phyloP scores from a whole-genome alignment of 495 filamentous ascomycete genomes.

The Sporormia fimetaria region DNA sequence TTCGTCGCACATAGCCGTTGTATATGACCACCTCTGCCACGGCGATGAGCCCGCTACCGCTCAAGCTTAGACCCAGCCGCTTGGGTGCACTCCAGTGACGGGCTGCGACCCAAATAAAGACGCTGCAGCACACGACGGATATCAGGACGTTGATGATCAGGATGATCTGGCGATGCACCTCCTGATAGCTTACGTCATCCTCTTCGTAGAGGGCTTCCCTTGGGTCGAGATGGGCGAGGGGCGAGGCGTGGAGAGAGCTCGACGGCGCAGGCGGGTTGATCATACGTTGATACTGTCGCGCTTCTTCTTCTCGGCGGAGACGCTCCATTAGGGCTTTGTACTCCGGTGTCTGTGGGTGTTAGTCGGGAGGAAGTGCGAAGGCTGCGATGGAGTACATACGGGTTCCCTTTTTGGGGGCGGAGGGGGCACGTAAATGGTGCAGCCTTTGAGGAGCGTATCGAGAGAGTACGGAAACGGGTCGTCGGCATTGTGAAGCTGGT shows the following conservation, averaged over 20 bases:
- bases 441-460: slow-evolving; percentile 57
- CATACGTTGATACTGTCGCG: slow-evolving; percentile 67
- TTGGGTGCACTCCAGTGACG: slow-evolving; percentile 58
- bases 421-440: slow-evolving; percentile 62
- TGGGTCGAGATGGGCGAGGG: slow-evolving; percentile 30
- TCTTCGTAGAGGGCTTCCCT: slow-evolving; percentile 22
- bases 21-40: slow-evolving; percentile 84
- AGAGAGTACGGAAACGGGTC: slow-evolving; percentile 29
- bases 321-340: slow-evolving; percentile 83
- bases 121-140: slow-evolving; percentile 58
- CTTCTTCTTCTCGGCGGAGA: slow-evolving; percentile 68
- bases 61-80: slow-evolving; percentile 57
- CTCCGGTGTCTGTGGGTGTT: slow-evolving; percentile 52
- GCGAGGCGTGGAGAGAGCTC: slow-evolving; percentile 40
- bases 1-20: slow-evolving; percentile 67
- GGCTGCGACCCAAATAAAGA: slow-evolving; percentile 61
- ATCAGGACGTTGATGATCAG: slow-evolving; percentile 64
- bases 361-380: slow-evolving; percentile 7
- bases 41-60: slow-evolving; percentile 57
- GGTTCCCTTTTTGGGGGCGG: slow-evolving; percentile 68
- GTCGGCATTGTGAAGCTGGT: slow-evolving; percentile 2
- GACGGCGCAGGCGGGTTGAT: slow-evolving; percentile 45
- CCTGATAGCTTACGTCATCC: slow-evolving; percentile 38
- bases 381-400: slow-evolving; percentile 38
- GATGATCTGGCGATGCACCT: slow-evolving; percentile 64